These are phyloP conservation scores for Daldinia grandis DNA, from an alignment of 495 filamentous ascomycete species.

Conservation along the genomic window DNA sequence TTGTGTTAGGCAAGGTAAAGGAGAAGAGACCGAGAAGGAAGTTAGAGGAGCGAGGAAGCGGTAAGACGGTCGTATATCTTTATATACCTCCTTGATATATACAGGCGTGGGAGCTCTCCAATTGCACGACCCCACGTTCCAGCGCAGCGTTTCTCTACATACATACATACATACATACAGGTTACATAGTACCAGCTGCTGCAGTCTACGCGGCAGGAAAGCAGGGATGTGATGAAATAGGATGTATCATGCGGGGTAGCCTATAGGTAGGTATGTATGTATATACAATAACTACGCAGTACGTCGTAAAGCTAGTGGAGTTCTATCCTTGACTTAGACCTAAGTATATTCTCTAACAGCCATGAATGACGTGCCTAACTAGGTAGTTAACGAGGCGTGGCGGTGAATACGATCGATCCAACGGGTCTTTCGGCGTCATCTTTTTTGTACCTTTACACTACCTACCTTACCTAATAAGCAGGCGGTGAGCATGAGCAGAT, in stretches of 20 bases:
- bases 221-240: slow-evolving; percentile 17
- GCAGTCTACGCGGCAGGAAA: slow-evolving; percentile 5
- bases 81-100: slow-evolving; percentile 25
- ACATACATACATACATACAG: no score
- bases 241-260: slow-evolving; percentile 38
- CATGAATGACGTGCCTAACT: slow-evolving; percentile 20
- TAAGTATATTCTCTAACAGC: slow-evolving; percentile 21
- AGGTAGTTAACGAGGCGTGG: slow-evolving; percentile 20
- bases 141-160: slow-evolving; percentile 34
- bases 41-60: slow-evolving; percentile 8
- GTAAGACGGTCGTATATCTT: slow-evolving; percentile 1
- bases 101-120: slow-evolving; percentile 25
- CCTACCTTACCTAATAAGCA: slow-evolving; percentile 11
- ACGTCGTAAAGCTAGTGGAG: slow-evolving; percentile 20
- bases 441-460: neutral
- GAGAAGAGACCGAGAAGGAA: neutral
- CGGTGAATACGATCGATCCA: slow-evolving; percentile 35
- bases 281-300: neutral
- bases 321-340: slow-evolving; percentile 5
- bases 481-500: slow-evolving; percentile 10
- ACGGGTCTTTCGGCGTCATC: slow-evolving; percentile 20
- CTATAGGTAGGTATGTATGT: neutral
- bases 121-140: slow-evolving; percentile 42
- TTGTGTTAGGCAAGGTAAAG: slow-evolving; percentile 9
- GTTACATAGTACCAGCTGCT: slow-evolving; percentile 7